Conservation (phyloP, 306 rosid species). For the Glycyrrhiza uralensis region DNA sequence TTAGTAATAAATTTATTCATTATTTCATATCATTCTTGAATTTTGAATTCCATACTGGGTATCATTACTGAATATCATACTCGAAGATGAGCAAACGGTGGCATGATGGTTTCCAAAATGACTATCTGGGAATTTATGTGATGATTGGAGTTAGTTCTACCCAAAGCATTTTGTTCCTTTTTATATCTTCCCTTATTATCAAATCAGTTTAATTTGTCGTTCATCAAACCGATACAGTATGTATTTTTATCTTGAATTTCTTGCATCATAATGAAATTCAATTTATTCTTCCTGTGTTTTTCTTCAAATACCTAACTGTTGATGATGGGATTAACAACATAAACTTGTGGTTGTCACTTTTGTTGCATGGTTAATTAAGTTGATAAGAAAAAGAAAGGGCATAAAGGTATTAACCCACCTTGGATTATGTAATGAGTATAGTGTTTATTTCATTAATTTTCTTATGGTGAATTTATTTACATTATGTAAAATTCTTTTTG, state of each 20-base stretch:
- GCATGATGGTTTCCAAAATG: neutral
- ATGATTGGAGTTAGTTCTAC: neutral
- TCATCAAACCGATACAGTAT: neutral
- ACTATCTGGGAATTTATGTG: neutral
- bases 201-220: neutral
- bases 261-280: neutral
- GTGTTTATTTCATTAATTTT: constrained; percentile 18
- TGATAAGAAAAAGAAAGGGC: constrained; percentile 2
- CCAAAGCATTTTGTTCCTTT: neutral
- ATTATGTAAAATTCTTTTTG: constrained; percentile 6
- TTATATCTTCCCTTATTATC: neutral
- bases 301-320: neutral
- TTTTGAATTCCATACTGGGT: constrained; percentile 3
- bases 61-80: neutral
- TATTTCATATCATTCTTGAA: neutral
- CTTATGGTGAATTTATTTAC: neutral
- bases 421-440: neutral
- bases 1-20: neutral
- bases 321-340: neutral
- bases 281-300: neutral
- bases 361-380: neutral
- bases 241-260: neutral
- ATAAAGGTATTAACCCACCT: neutral
- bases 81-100: neutral
- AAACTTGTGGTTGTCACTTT: neutral